These are phyloP conservation scores for Musa itinerans DNA, from an alignment of 176 grass and related monocot genomes.

Conservation along the genomic window DNA sequence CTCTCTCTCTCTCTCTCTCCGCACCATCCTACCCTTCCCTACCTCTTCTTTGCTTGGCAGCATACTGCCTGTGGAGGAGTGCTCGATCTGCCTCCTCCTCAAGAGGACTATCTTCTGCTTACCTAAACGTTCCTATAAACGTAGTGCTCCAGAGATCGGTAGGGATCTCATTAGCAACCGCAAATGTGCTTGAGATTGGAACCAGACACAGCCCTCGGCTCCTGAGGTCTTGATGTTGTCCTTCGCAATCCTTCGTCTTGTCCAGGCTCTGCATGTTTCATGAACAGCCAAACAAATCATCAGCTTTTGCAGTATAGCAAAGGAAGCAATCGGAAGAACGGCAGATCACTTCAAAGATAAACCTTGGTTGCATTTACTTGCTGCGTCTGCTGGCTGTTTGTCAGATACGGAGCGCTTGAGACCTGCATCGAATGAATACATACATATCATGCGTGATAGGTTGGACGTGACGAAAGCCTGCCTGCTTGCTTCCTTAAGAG, in stretches of 20 bases:
- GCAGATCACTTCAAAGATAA: not conserved
- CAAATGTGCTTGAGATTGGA: slow-evolving; percentile 63
- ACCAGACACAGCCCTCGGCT: slow-evolving; percentile 76
- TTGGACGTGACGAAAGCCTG: too few relatives aligned
- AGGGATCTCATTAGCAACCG: slow-evolving; percentile 38
- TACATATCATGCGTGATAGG: not conserved
- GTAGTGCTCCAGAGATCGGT: slow-evolving; percentile 69
- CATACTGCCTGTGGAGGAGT: too few relatives aligned
- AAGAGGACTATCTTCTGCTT: slow-evolving; percentile 5
- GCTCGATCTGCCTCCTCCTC: not conserved
- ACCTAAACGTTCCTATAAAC: slow-evolving; percentile 63
- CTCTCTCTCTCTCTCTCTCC: too few relatives aligned
- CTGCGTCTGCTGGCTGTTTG: slow-evolving; percentile 34
- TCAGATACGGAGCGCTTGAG: slow-evolving; percentile 73
- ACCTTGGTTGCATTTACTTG: slow-evolving; percentile 29
- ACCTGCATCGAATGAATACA: slow-evolving; percentile 28
- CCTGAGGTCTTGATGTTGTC: slow-evolving; percentile 40
- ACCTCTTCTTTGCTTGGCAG: not conserved
- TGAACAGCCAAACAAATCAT: too few relatives aligned
- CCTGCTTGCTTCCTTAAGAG: too few relatives aligned
- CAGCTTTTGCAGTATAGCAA: not conserved
- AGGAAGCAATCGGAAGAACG: not conserved
- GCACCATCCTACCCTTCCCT: not conserved
- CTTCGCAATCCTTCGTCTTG: slow-evolving; percentile 32
- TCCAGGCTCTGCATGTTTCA: slow-evolving; percentile 29